phyloP scores from a whole-genome alignment of 805 yeast genomes.

The Hanseniaspora meyeri region DNA sequence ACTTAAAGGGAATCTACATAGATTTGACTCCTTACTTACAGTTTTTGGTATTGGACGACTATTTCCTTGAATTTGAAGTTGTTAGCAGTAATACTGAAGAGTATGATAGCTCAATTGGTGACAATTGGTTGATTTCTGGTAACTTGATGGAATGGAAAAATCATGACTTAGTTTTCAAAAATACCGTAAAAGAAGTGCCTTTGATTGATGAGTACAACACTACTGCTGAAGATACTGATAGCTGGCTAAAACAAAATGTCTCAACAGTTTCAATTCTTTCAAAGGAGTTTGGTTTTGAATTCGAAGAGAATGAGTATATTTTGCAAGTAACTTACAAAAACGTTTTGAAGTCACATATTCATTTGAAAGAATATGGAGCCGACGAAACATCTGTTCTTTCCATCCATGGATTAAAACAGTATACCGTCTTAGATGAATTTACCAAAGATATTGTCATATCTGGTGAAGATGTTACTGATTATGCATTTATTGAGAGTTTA shows the following conservation, averaged over 20 bases:
- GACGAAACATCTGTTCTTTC: slow-evolving; percentile 18
- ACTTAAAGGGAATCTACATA: slow-evolving; percentile 54
- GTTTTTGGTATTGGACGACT: slow-evolving; percentile 38
- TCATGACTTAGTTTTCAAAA: slow-evolving; percentile 29
- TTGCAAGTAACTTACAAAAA: slow-evolving; percentile 21
- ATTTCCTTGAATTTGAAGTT: slow-evolving; percentile 37
- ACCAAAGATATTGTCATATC: neutral
- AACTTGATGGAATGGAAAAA: slow-evolving; percentile 44
- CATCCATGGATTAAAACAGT: neutral
- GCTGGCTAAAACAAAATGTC: slow-evolving; percentile 20
- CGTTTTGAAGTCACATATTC: slow-evolving; percentile 30
- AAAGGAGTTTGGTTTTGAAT: slow-evolving; percentile 2
- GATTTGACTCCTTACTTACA: slow-evolving; percentile 65
- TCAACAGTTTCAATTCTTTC: neutral
- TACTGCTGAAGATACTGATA: slow-evolving; percentile 14
- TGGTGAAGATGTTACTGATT: slow-evolving; percentile 13
- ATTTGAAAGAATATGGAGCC: slow-evolving; percentile 31
- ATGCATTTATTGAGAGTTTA: slow-evolving; percentile 13
- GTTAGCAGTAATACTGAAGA: slow-evolving; percentile 39
- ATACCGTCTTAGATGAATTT: neutral
- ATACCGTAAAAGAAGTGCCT: slow-evolving; percentile 17
- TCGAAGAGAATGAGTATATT: slow-evolving; percentile 2
- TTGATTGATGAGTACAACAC: slow-evolving; percentile 10
- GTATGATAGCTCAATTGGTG: slow-evolving; percentile 26
- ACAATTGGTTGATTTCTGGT: slow-evolving; percentile 52